Evolutionary conservation across 352 stramenopile species (phyloP).

Genomic region (Globisporangium nodosum): DNA sequence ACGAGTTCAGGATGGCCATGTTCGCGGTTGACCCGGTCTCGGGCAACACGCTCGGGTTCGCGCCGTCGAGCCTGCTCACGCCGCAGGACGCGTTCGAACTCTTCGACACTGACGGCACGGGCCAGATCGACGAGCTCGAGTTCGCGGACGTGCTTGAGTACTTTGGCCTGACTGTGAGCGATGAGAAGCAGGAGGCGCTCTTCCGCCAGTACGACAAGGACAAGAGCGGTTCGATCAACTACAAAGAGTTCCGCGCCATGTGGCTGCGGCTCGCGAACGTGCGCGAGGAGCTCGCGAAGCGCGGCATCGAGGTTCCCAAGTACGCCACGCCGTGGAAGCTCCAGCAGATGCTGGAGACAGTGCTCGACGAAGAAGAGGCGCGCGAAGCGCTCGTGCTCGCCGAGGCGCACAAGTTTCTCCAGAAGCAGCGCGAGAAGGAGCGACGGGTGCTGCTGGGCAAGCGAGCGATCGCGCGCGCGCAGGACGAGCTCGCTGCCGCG

Average conservation of each 20-base stretch:
- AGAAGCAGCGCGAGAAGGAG: constrained; percentile 75
- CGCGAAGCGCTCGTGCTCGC: constrained; percentile 71
- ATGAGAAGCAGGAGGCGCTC: constrained; percentile 88
- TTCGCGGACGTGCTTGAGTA: constrained; percentile 94
- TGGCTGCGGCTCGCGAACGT: constrained; percentile 84
- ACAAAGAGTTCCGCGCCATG: constrained; percentile 92
- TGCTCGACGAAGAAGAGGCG: constrained; percentile 89
- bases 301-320: constrained; percentile 85
- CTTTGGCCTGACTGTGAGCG: constrained; percentile 83
- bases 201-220: constrained; percentile 93
- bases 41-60: constrained; percentile 74
- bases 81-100: constrained; percentile 90
- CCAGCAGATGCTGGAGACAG: constrained; percentile 79
- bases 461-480: constrained; percentile 57
- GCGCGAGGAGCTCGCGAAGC: constrained; percentile 77
- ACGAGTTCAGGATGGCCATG: constrained; percentile 92
- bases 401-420: constrained; percentile 67
- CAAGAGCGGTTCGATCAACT: constrained; percentile 90
- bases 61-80: constrained; percentile 71
- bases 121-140: constrained; percentile 90
- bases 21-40: constrained; percentile 88
- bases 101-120: constrained; percentile 87
- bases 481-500: constrained; percentile 79
- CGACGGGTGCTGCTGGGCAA: constrained; percentile 29
- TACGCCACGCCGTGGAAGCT: constrained; percentile 78